These are phyloP conservation scores for Clonostachys chloroleuca DNA, from an alignment of 2,329 filamentous ascomycete species.

Conservation along the genomic window DNA sequence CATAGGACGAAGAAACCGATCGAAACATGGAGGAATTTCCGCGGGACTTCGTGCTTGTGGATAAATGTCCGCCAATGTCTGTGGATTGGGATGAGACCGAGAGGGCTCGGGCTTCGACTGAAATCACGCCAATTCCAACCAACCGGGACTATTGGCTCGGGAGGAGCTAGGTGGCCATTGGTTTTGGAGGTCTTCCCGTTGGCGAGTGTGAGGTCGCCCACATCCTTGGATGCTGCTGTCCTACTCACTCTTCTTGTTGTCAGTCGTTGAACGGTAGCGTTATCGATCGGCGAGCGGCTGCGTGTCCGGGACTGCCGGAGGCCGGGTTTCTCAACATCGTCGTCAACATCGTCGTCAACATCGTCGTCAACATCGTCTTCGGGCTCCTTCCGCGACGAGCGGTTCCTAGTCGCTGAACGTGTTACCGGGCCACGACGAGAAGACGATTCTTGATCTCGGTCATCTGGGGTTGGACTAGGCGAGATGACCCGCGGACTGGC, in stretches of 20 bases:
- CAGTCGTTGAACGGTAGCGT: constrained; percentile 47
- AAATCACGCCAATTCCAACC: constrained; percentile 82
- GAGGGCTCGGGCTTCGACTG: constrained; percentile 85
- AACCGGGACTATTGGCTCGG: constrained; percentile 48
- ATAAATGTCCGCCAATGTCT: constrained; percentile 86
- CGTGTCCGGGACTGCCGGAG: constrained; percentile 62
- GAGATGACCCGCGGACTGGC: constrained; percentile 84
- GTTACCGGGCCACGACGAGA: constrained; percentile 58
- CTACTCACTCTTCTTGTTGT: constrained; percentile 35
- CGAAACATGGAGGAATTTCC: constrained; percentile 89
- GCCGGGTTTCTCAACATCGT: constrained; percentile 34
- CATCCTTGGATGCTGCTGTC: constrained; percentile 12
- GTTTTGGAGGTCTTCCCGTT: constrained; percentile 23
- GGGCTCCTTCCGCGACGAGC: constrained; percentile 49
- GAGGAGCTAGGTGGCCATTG: constrained; percentile 70
- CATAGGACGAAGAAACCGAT: constrained; percentile 92
- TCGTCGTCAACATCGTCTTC: constrained; percentile 55
- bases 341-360: constrained; percentile 47
- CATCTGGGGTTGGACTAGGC: constrained; percentile 65
- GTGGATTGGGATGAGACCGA: constrained; percentile 94
- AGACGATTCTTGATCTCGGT: constrained; percentile 44
- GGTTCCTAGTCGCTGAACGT: constrained; percentile 65
- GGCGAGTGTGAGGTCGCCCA: constrained; percentile 6
- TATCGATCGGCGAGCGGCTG: constrained; percentile 63
- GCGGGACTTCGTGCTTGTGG: constrained; percentile 94